Evolutionary conservation across 768 basidiomycete species (phyloP).

Genomic region (Pulveroboletus ravenelii): DNA sequence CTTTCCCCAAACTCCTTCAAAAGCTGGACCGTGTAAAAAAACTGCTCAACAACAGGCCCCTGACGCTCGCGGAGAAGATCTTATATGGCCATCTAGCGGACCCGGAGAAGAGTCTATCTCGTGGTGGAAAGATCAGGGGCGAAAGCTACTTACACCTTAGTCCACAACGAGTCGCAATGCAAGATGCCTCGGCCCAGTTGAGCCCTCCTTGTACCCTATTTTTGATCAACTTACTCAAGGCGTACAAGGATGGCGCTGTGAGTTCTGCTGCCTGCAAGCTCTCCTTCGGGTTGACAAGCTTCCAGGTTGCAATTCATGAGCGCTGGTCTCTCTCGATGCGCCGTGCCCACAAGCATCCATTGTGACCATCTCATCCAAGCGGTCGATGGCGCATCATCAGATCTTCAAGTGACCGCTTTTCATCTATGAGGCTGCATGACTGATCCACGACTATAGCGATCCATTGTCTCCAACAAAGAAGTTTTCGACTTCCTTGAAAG

Average conservation of each 20-base stretch:
- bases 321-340: conserved; percentile 76
- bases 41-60: conserved; percentile 65
- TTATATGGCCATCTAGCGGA: conserved; percentile 88
- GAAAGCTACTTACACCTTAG: conserved; percentile 85
- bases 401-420: conserved; percentile 59
- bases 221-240: conserved; percentile 9
- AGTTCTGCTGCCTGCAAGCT: conserved; percentile 21
- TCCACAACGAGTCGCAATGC: conserved; percentile 96
- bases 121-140: conserved; percentile 70
- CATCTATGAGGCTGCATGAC: background rate
- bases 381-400: conserved; percentile 77
- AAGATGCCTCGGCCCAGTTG: conserved; percentile 88
- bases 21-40: conserved; percentile 68
- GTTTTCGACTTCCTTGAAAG: conserved; percentile 97
- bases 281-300: conserved; percentile 3
- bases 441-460: conserved; percentile 45
- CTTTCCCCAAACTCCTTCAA: conserved; percentile 65
- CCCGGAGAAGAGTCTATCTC: conserved; percentile 64
- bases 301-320: conserved; percentile 95
- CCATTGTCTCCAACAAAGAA: conserved; percentile 86
- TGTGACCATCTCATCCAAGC: conserved; percentile 99
- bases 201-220: conserved; percentile 28
- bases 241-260: conserved; percentile 75
- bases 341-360: conserved; percentile 90
- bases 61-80: conserved; percentile 97